A percentile compares a stretch with the other conserved stretches of the same genome.
These are phyloP conservation scores for Scutellaria barbata DNA, from an alignment of 257 asterid species.

Conservation along the genomic window DNA sequence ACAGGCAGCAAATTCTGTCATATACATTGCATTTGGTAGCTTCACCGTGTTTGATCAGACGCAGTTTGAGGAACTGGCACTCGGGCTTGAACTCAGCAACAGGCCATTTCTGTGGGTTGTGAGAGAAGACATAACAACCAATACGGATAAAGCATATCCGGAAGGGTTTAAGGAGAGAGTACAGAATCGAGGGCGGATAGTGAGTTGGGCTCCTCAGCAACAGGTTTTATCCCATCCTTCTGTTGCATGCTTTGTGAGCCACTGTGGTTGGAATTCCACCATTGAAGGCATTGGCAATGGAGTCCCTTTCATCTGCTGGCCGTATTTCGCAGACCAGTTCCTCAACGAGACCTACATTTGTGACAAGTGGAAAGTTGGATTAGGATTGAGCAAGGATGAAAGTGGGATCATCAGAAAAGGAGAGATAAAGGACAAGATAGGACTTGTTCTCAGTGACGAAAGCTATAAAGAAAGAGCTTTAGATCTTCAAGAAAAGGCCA, in stretches of 20 bases:
- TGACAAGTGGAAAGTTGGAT: constrained; percentile 57
- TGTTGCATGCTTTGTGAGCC: constrained; percentile 56
- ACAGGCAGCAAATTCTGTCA: constrained; percentile 51
- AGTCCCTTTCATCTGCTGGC: constrained; percentile 64
- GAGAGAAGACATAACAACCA: constrained; percentile 39
- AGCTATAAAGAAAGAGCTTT: constrained; percentile 37
- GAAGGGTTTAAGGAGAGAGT: constrained; percentile 52
- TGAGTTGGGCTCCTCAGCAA: constrained; percentile 65
- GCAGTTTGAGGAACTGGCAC: constrained; percentile 63
- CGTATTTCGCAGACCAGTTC: constrained; percentile 60
- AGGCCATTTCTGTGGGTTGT: constrained; percentile 64
- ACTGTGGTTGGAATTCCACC: constrained; percentile 71
- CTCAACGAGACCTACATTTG: constrained; percentile 52
- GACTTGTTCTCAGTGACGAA: constrained; percentile 36
- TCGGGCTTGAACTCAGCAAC: constrained; percentile 54
- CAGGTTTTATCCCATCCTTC: constrained; percentile 56
- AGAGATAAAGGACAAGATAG: constrained; percentile 45
- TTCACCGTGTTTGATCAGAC: constrained; percentile 45
- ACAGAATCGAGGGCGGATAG: constrained; percentile 38
- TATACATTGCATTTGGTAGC: constrained; percentile 67
- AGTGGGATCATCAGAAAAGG: constrained; percentile 35
- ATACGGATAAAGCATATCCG: constrained; percentile 40
- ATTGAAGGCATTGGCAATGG: constrained; percentile 55
- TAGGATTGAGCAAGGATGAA: constrained; percentile 39
- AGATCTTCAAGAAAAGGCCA: constrained; percentile 42